phyloP scores from a whole-genome alignment of 306 rosid species.

The Cicer cuneatum region DNA sequence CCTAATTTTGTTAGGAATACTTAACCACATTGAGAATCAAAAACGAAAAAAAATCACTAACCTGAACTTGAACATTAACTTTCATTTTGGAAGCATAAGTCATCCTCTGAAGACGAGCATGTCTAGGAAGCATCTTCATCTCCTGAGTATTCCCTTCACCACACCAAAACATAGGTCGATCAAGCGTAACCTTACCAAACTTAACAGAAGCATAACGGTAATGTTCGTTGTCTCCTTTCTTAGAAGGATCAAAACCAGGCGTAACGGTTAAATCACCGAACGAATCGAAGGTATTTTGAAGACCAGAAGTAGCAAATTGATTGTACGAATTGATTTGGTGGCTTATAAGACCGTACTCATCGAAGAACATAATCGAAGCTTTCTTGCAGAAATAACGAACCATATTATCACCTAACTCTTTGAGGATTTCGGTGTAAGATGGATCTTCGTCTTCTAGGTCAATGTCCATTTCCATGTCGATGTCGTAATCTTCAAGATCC shows the following conservation, averaged over 20 bases:
- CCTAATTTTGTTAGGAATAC: neutral
- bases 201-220: slow-evolving; percentile 75
- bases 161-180: slow-evolving; percentile 76
- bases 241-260: slow-evolving; percentile 88
- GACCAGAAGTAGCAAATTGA: slow-evolving; percentile 57
- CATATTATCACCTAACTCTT: slow-evolving; percentile 51
- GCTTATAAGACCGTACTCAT: slow-evolving; percentile 75
- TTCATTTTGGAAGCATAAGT: slow-evolving; percentile 78
- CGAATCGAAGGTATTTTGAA: slow-evolving; percentile 65
- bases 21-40: neutral
- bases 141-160: slow-evolving; percentile 65
- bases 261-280: slow-evolving; percentile 73
- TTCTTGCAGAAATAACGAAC: slow-evolving; percentile 57
- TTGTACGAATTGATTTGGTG: slow-evolving; percentile 89
- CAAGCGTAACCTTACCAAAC: slow-evolving; percentile 78
- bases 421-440: slow-evolving; percentile 34
- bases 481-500: slow-evolving; percentile 46
- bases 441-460: slow-evolving; percentile 20
- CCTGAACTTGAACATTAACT: slow-evolving; percentile 66
- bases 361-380: slow-evolving; percentile 63
- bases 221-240: slow-evolving; percentile 65
- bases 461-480: slow-evolving; percentile 17
- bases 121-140: slow-evolving; percentile 79
- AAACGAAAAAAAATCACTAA: neutral
- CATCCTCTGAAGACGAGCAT: slow-evolving; percentile 95